Conservation (phyloP, 768 basidiomycete genomes). For the Rhodosporidiobolus sp. region DNA sequence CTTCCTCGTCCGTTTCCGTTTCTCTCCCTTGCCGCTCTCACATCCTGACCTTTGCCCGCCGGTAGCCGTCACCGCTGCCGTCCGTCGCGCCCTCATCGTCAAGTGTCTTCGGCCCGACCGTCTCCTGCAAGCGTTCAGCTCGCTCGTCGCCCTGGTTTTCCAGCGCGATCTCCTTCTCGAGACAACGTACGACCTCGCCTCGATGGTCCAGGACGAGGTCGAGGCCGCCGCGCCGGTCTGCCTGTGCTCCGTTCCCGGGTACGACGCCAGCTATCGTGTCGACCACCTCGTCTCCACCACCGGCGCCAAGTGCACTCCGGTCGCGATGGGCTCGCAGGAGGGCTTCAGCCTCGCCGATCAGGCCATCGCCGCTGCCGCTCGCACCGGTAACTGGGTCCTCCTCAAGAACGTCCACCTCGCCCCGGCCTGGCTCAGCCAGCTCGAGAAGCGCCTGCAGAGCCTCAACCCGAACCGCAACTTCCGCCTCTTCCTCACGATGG, state of each 20-base stretch:
- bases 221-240: conserved; percentile 77
- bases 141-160: conserved; percentile 74
- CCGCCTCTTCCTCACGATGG: conserved; percentile 97
- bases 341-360: conserved; percentile 95
- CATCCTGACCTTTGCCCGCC: conserved; percentile 19
- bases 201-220: conserved; percentile 76
- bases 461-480: conserved; percentile 83
- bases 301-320: conserved; percentile 72
- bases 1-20: conserved; percentile 59
- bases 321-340: conserved; percentile 98
- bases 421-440: conserved; percentile 87
- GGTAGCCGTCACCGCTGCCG: conserved; percentile 52
- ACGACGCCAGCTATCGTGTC: conserved; percentile 96
- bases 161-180: conserved; percentile 70
- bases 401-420: conserved; percentile 90
- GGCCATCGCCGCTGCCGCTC: conserved; percentile 85
- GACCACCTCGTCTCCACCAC: conserved; percentile 74
- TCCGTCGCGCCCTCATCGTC: conserved; percentile 70
- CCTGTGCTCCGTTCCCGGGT: conserved; percentile 87
- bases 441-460: conserved; percentile 94
- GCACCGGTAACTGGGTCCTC: conserved; percentile 92
- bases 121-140: conserved; percentile 72
- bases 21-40: background rate
- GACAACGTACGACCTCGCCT: conserved; percentile 69
- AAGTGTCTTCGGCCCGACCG: conserved; percentile 93